Percentiles rank a stretch among this genome's conserved stretches.
Evolutionary conservation across 495 filamentous ascomycete genomes (phyloP).

Genomic region (Amorphotheca resinae): DNA sequence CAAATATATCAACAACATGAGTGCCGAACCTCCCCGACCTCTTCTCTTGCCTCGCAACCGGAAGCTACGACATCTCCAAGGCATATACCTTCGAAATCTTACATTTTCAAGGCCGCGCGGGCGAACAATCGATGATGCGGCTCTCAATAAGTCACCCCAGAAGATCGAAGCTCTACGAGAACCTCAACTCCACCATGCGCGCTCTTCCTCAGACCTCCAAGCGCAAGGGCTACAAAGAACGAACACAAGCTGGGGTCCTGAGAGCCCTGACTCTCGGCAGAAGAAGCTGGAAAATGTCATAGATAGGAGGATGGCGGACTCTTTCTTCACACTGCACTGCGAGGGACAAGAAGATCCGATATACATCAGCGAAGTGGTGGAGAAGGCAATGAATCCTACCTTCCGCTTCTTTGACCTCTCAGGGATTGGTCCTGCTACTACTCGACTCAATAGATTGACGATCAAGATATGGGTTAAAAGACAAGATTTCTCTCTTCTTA

Average conservation of each 20-base stretch:
- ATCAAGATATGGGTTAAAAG: constrained; percentile 71
- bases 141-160: constrained; percentile 57
- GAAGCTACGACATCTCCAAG: constrained; percentile 77
- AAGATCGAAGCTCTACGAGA: constrained; percentile 55
- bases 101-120: constrained; percentile 50
- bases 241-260: constrained; percentile 58
- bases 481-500: constrained; percentile 47
- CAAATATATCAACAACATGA: constrained; percentile 11
- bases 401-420: constrained; percentile 80
- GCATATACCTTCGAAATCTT: constrained; percentile 79
- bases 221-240: constrained; percentile 39
- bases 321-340: constrained; percentile 79
- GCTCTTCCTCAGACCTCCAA: constrained; percentile 58
- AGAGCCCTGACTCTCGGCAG: constrained; percentile 57
- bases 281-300: constrained; percentile 63
- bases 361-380: constrained; percentile 78
- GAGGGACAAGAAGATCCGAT: constrained; percentile 54
- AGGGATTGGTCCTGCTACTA: constrained; percentile 49
- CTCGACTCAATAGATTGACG: constrained; percentile 47
- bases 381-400: constrained; percentile 76
- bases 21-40: constrained; percentile 27
- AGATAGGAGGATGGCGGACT: constrained; percentile 63
- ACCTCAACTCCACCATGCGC: constrained; percentile 43
- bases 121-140: constrained; percentile 76
- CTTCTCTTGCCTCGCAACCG: constrained; percentile 58